A percentile compares a stretch with the other conserved stretches of the same genome.
These are phyloP conservation scores for Botrytis fabae DNA, from an alignment of 2,329 filamentous ascomycete species.

Conservation along the genomic window DNA sequence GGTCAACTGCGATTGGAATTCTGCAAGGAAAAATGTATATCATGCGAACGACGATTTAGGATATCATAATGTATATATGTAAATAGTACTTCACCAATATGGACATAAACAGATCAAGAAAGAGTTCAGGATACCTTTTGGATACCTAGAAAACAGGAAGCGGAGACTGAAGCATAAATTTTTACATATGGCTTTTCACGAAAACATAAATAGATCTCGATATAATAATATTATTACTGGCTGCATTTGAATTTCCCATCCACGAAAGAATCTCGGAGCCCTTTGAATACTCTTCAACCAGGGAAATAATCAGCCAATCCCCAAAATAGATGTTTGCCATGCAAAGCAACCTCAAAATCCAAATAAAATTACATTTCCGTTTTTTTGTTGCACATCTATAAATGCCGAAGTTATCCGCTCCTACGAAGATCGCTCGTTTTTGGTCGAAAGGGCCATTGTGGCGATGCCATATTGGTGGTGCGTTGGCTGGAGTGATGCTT, in stretches of 20 bases:
- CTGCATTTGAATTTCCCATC: background rate
- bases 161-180: background rate
- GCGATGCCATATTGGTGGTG: background rate
- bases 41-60: slow-evolving; percentile 6
- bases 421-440: background rate
- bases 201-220: background rate
- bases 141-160: background rate
- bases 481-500: background rate
- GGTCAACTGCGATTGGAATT: background rate
- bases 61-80: slow-evolving; percentile 18
- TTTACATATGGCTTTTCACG: background rate
- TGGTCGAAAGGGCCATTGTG: background rate
- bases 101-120: background rate
- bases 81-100: background rate
- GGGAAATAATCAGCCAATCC: background rate
- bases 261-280: background rate
- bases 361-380: background rate
- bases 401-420: slow-evolving; percentile 18
- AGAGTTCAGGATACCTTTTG: background rate
- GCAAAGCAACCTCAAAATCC: background rate
- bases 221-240: background rate
- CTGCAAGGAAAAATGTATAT: background rate
- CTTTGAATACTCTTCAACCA: background rate
- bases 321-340: background rate
- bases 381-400: slow-evolving; percentile 8